Conservation (phyloP, 2,329 filamentous ascomycete species). For the Colletotrichum neosansevieriae region DNA sequence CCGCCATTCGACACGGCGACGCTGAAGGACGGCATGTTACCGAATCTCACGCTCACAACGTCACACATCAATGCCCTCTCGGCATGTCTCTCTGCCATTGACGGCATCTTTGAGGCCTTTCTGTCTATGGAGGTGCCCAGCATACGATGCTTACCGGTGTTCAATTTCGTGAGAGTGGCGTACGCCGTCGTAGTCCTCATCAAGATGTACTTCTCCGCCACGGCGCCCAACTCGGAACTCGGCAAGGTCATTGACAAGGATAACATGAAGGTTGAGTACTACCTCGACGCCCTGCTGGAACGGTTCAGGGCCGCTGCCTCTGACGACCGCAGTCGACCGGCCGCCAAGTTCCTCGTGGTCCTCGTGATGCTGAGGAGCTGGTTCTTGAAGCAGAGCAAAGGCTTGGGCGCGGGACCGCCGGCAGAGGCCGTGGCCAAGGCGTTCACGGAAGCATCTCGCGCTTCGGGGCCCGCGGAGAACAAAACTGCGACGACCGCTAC, state of each 20-base stretch:
- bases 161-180: conserved; percentile 77
- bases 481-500: not conserved
- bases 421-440: conserved; percentile 24
- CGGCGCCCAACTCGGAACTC: conserved; percentile 72
- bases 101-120: conserved; percentile 75
- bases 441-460: not conserved
- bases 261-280: conserved; percentile 73
- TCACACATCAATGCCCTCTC: conserved; percentile 76
- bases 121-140: conserved; percentile 68
- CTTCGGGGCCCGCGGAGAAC: not conserved
- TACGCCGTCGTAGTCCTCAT: conserved; percentile 79
- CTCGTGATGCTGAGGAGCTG: conserved; percentile 77
- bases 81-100: conserved; percentile 74
- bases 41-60: conserved; percentile 58
- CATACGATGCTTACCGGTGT: conserved; percentile 75
- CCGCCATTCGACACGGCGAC: conserved; percentile 60
- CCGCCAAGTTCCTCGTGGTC: conserved; percentile 78
- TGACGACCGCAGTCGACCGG: conserved; percentile 72
- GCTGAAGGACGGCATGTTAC: conserved; percentile 56
- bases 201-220: conserved; percentile 78
- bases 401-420: conserved; percentile 15
- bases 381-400: conserved; percentile 68
- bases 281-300: conserved; percentile 77
- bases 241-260: conserved; percentile 77
- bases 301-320: conserved; percentile 75